Conservation (phyloP, 208 protist species). For the Spongospora subterranea region DNA sequence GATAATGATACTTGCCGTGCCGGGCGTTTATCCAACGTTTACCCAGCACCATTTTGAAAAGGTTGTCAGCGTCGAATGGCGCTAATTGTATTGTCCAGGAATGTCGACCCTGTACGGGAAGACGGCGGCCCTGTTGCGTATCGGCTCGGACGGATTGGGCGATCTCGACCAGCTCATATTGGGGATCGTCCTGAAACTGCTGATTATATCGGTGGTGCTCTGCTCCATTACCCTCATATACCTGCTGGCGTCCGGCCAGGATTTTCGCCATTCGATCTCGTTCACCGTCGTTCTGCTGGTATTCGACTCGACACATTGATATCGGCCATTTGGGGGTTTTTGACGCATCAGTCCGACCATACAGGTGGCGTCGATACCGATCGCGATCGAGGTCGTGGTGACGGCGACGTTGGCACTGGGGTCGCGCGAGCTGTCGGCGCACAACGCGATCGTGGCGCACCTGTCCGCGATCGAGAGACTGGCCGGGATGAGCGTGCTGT, state of each 20-base stretch:
- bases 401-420: conserved; percentile 87
- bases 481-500: conserved; percentile 86
- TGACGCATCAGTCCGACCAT: not conserved
- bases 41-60: conserved; percentile 71
- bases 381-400: conserved; percentile 77
- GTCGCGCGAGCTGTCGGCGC: conserved; percentile 85
- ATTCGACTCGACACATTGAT: not conserved
- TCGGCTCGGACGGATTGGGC: not conserved
- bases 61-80: conserved; percentile 83
- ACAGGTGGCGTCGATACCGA: conserved; percentile 74
- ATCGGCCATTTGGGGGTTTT: not conserved
- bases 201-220: not conserved
- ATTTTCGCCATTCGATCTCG: not conserved
- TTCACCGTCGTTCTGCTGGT: not conserved
- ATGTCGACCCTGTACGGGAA: conserved; percentile 87
- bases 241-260: not conserved
- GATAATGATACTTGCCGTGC: too few relatives aligned
- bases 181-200: conserved; percentile 62
- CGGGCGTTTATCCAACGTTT: conserved; percentile 79
- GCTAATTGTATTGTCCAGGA: not conserved
- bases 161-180: conserved; percentile 75
- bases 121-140: conserved; percentile 83
- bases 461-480: conserved; percentile 89
- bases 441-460: conserved; percentile 90
- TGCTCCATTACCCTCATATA: conserved; percentile 1